Percentiles rank a stretch among this genome's conserved stretches.
Conservation (phyloP, 129 eudicot genomes). For the Helianthus tuberosus region DNA sequence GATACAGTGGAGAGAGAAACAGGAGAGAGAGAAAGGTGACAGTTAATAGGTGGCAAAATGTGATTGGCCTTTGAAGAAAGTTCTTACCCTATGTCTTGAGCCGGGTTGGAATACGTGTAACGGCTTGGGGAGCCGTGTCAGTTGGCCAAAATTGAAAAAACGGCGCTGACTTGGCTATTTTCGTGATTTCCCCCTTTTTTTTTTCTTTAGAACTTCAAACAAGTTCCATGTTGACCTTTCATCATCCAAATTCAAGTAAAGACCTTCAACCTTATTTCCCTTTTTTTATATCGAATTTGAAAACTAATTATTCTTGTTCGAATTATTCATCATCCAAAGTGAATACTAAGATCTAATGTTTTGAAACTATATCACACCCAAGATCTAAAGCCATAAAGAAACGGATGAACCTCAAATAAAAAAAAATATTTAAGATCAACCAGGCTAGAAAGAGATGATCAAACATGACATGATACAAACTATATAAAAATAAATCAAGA, state of each 20-base stretch:
- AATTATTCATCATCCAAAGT: neutral
- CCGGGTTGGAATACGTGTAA: no score
- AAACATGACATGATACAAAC: constrained; percentile 26
- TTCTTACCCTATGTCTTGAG: no score
- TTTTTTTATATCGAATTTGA: neutral
- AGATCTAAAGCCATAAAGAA: neutral
- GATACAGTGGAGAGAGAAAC: no score
- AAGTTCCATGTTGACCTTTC: constrained; percentile 3
- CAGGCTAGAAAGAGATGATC: constrained; percentile 18
- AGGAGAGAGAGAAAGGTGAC: no score
- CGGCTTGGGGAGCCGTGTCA: no score
- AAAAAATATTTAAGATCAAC: constrained; percentile 5
- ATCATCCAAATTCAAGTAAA: constrained; percentile 18
- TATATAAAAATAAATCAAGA: constrained; percentile 26
- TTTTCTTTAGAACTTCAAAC: neutral
- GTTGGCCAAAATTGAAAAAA: no score
- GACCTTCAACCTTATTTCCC: neutral
- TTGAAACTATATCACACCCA: neutral
- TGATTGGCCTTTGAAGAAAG: no score
- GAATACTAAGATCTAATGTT: neutral
- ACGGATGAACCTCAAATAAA: neutral
- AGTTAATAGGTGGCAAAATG: no score
- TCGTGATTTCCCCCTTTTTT: no score
- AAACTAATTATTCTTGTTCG: neutral
- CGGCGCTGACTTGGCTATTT: no score